These are phyloP conservation scores for Alloteropsis angusta DNA, from an alignment of 202 grass and related monocot genomes.

Conservation along the genomic window DNA sequence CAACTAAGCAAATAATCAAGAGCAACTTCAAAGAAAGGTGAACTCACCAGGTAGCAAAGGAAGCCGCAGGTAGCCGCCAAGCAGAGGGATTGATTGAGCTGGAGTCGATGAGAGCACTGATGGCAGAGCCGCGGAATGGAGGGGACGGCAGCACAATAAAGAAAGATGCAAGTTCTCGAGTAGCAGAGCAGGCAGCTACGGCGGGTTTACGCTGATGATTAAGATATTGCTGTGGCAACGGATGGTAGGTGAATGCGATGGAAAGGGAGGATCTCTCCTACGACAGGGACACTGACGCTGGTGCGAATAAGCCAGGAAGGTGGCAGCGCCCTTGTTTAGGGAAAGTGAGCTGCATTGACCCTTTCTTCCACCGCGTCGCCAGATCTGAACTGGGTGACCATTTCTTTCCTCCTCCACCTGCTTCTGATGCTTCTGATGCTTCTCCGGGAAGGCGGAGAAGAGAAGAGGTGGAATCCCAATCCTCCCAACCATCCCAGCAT, in stretches of 20 bases:
- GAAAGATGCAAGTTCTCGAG: not conserved
- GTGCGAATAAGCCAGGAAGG: not conserved
- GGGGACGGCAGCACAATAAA: not conserved
- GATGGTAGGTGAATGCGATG: not conserved
- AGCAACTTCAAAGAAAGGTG: not conserved
- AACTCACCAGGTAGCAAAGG: slow-evolving; percentile 27
- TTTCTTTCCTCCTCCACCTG: not conserved
- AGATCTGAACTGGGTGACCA: not conserved
- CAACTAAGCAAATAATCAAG: not conserved
- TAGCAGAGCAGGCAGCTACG: not conserved
- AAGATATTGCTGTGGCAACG: not conserved
- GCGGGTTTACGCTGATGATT: not conserved
- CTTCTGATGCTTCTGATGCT: not conserved
- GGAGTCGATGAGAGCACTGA: not conserved
- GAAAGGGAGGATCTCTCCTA: not conserved
- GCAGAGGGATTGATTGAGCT: not conserved
- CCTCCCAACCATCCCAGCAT: not conserved
- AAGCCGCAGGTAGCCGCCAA: not conserved
- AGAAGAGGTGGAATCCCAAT: not conserved
- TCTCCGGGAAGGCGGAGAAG: not conserved
- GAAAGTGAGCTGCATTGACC: not conserved
- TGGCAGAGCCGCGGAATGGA: not conserved
- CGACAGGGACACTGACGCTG: slow-evolving; percentile 9
- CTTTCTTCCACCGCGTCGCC: not conserved
- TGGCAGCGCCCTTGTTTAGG: not conserved